Evolutionary conservation across 73 alveolate species (phyloP).

Genomic region (Paramecium sonneborni): DNA sequence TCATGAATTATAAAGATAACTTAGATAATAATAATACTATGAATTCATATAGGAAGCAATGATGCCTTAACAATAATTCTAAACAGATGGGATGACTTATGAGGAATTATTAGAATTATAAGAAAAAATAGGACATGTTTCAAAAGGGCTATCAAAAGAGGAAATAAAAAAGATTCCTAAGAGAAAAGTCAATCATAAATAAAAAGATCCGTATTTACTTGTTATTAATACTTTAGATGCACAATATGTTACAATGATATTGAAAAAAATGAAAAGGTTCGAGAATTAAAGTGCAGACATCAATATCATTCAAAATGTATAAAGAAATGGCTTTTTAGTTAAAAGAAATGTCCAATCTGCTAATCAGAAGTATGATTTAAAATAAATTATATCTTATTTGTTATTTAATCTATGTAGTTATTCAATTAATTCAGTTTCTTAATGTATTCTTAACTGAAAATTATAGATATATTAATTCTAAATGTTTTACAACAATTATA

Average conservation of each 20-base stretch:
- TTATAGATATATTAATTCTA: too few species aligned
- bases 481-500: too few species aligned
- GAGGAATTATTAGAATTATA: constrained; percentile 58
- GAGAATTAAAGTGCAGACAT: constrained; percentile 56
- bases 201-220: background rate
- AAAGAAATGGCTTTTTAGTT: constrained; percentile 37
- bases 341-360: constrained; percentile 68
- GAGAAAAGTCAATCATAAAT: background rate
- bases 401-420: background rate
- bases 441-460: background rate
- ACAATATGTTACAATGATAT: constrained; percentile 58
- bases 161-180: constrained; percentile 1
- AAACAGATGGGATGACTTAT: constrained; percentile 61
- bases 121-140: constrained; percentile 60
- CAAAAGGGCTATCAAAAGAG: constrained; percentile 53
- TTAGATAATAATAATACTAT: background rate
- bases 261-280: background rate
- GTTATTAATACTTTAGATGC: constrained; percentile 19
- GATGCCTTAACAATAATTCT: constrained; percentile 7
- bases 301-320: constrained; percentile 57
- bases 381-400: background rate
- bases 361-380: constrained; percentile 52
- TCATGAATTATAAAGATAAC: background rate
- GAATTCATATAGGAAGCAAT: constrained; percentile 46
- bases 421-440: background rate